These are phyloP conservation scores for Rhodomyrtus tomentosa DNA, from an alignment of 345 rosid genomes.

Conservation along the genomic window DNA sequence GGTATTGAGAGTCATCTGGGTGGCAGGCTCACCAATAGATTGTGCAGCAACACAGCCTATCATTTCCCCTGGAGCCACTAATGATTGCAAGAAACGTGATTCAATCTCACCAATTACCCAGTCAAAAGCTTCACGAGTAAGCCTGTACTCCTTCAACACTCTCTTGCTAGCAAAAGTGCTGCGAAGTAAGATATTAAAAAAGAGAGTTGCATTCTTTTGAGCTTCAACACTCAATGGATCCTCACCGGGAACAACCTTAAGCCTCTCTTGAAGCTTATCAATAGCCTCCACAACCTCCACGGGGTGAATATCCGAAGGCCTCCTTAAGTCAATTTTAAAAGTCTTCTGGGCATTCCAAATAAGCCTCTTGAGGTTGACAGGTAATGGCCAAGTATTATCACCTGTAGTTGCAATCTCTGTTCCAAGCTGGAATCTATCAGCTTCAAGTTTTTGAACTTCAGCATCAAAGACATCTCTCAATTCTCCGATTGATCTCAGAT, in stretches of 20 bases:
- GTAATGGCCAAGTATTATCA: slow-evolving; percentile 84
- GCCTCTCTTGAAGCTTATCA: slow-evolving; percentile 90
- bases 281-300: slow-evolving; percentile 93
- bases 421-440: slow-evolving; percentile 81
- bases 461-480: slow-evolving; percentile 88
- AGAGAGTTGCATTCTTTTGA: slow-evolving; percentile 90
- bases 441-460: slow-evolving; percentile 82
- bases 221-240: slow-evolving; percentile 92
- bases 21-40: slow-evolving; percentile 98
- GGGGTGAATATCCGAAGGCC: slow-evolving; percentile 85
- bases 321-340: slow-evolving; percentile 66
- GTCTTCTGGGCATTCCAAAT: slow-evolving; percentile 99
- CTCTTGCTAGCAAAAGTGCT: slow-evolving; percentile 96
- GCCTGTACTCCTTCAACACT: slow-evolving; percentile 92
- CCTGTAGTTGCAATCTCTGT: slow-evolving; percentile 92
- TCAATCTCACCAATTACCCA: slow-evolving; percentile 98
- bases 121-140: slow-evolving; percentile 91
- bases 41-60: slow-evolving; percentile 99
- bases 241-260: slow-evolving; percentile 86
- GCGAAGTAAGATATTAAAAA: slow-evolving; percentile 86
- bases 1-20: slow-evolving; percentile 97
- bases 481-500: slow-evolving; percentile 76
- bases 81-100: slow-evolving; percentile 76
- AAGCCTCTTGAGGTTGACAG: slow-evolving; percentile 89
- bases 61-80: slow-evolving; percentile 97